Evolutionary conservation across 1,139 yeast species (phyloP), one percentile per base, ranked within the genome.

Genomic region (Sugiyamaella neomexicana): DNA sequence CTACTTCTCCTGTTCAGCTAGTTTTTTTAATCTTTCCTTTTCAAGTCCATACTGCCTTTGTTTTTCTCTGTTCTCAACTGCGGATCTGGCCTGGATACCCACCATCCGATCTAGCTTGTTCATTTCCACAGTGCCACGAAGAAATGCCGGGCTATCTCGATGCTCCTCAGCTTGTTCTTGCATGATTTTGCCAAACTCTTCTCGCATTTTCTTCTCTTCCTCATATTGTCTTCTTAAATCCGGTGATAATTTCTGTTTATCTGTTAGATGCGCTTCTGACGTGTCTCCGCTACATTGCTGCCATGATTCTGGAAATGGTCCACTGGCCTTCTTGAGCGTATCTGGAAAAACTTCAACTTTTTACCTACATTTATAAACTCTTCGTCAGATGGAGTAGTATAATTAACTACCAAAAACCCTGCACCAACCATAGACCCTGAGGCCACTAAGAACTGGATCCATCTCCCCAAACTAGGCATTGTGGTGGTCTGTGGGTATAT

Each of bases 311-410:
- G n/a, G n/a, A n/a, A n/a, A n/a, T n/a, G n/a, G n/a, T n/a, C n/a
- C n/a, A n/a, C n/a, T n/a, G n/a, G n/a, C n/a, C n/a, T n/a, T n/a
- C n/a, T n/a, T n/a, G n/a, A n/a, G n/a, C n/a, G n/a, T n/a, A n/a
- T n/a, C n/a, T n/a, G n/a, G n/a, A n/a, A n/a, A n/a, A n/a, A n/a
- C n/a, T n/a, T n/a, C n/a, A 20, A 20, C 25, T 20, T 20, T 5
- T 20, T 20, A 55, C 68, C 54, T 55, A 64, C 66, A 13, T 83
- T 81, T 44, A 90, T 79, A 53, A 90, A 72, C 66, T 90, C 80
- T 62, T 89, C 96, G 62, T 89, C 96, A 0, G 93, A 80, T 1
- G 97, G 97, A 0, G 89, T 85, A 2, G 91, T 81, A 67, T 81
- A 86, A 59, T 81, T 84, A 72, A 72, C 86, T 25, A 85, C 73